Conservation (phyloP, 495 filamentous ascomycete species). For the Penicillium atrosanguineum region DNA sequence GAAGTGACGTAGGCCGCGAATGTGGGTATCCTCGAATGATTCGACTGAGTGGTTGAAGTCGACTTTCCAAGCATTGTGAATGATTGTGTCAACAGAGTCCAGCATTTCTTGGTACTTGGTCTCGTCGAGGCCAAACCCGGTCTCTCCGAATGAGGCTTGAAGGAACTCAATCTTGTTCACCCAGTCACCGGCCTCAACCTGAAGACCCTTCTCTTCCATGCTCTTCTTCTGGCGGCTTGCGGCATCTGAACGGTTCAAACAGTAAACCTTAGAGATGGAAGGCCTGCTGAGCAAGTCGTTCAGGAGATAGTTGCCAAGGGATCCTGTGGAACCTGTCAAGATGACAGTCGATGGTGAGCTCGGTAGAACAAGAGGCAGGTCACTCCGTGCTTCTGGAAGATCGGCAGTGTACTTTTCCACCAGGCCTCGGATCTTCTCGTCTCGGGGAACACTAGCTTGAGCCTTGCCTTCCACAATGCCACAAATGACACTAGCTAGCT, state of each 20-base stretch:
- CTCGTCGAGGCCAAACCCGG: constrained; percentile 45
- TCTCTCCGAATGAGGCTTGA: constrained; percentile 45
- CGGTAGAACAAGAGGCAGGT: background rate
- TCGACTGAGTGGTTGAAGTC: constrained; percentile 59
- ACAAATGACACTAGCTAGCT: constrained; percentile 17
- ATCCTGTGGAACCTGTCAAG: constrained; percentile 59
- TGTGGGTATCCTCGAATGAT: constrained; percentile 55
- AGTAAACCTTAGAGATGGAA: constrained; percentile 49
- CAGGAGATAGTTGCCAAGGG: constrained; percentile 57
- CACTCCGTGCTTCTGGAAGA: constrained; percentile 21
- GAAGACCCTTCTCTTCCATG: constrained; percentile 23
- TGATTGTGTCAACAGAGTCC: constrained; percentile 45
- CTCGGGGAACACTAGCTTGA: constrained; percentile 9
- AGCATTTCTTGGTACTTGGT: constrained; percentile 42
- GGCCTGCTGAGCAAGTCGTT: constrained; percentile 36
- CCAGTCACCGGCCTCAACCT: constrained; percentile 9
- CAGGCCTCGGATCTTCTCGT: constrained; percentile 18
- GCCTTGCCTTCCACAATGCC: constrained; percentile 18
- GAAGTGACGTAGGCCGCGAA: constrained; percentile 51
- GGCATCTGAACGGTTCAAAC: constrained; percentile 50
- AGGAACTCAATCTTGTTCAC: constrained; percentile 41
- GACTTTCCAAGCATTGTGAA: constrained; percentile 65
- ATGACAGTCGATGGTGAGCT: constrained; percentile 24
- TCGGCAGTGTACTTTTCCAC: constrained; percentile 19
- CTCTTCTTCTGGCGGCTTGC: constrained; percentile 16